phyloP scores from a whole-genome alignment of 345 rosid genomes.

The Sonneratia alba region DNA sequence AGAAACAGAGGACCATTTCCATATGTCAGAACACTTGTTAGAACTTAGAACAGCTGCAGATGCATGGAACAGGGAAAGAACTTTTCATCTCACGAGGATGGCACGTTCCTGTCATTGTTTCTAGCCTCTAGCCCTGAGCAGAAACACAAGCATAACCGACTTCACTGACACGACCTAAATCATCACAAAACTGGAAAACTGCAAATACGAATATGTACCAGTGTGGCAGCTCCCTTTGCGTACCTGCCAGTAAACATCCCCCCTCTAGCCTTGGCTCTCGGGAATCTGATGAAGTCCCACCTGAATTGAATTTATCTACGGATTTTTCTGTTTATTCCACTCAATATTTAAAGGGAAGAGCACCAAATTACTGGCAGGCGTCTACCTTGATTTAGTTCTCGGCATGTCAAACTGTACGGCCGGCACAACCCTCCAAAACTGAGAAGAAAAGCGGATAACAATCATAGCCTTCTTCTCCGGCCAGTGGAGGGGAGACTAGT shows the following conservation, averaged over 20 bases:
- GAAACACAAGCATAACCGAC: background rate
- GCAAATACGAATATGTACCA: background rate
- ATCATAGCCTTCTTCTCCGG: no score
- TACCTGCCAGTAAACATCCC: background rate
- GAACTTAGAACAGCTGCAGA: background rate
- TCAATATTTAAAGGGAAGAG: no score
- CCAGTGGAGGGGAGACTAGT: no score
- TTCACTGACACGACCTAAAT: background rate
- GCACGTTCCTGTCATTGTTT: background rate
- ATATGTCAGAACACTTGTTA: background rate
- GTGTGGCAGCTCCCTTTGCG: background rate
- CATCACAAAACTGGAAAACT: background rate
- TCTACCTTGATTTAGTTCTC: no score
- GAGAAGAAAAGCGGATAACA: no score
- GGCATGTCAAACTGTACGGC: no score
- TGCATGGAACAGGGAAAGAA: background rate
- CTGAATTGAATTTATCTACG: background rate
- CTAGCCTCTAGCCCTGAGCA: background rate
- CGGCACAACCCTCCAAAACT: no score
- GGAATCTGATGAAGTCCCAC: conserved; percentile 1
- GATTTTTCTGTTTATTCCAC: no score
- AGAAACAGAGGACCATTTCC: background rate
- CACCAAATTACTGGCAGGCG: no score
- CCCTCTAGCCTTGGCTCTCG: background rate
- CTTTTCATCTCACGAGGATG: background rate